Base-by-base conservation (phyloP, 768 basidiomycete species). In the Pulveroboletus ravenelii region DNA sequence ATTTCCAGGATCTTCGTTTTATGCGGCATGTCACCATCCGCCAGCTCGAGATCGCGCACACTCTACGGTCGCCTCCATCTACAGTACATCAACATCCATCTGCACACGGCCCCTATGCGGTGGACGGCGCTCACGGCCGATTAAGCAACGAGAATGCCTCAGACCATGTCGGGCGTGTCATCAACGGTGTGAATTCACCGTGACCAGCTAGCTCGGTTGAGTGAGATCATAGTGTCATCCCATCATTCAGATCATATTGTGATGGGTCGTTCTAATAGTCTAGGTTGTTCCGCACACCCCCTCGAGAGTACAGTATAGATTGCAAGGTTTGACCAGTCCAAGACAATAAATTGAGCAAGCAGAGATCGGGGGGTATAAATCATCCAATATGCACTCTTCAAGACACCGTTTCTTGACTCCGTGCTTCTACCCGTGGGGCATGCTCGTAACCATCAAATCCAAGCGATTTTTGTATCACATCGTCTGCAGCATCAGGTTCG, bases 401-500 rank as follows among this genome's bases (percentile, higher is more conserved):
- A 27, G 6, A 20, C 9, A 15, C 32, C 18, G 13, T 41, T 47
- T 40, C 34, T 50, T 31, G 42, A 32, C 35, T 50, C 32, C 37
- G 54, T 39, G 9, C 62, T 62, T 72, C 69, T 8, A 50, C 65
- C 23, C 59, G 69, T 0, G 70, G 68, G 1, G 66, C 65, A 49
- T 70, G 75, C 65, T 86, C 83, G 51, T 85, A 89, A 3, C 63
- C 66, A 17, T 75, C 78, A 54, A 88, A 89, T 6, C 93, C 93
- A 35, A 89, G 74, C 3, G 93, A 93, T 41, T 78, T 79, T 57
- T 92, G 85, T 12, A 96, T 78, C 15, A 80, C 80, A 17, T 85
- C 82, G 17, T 93, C 85, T 2, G 79, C 72, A 0, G 94, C 94
- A 64, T 97, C 94, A 5, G 94, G 94, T 53, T 93, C 93, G 14